Conservation (phyloP, 2,329 filamentous ascomycete genomes). For the Thelonectria olida region DNA sequence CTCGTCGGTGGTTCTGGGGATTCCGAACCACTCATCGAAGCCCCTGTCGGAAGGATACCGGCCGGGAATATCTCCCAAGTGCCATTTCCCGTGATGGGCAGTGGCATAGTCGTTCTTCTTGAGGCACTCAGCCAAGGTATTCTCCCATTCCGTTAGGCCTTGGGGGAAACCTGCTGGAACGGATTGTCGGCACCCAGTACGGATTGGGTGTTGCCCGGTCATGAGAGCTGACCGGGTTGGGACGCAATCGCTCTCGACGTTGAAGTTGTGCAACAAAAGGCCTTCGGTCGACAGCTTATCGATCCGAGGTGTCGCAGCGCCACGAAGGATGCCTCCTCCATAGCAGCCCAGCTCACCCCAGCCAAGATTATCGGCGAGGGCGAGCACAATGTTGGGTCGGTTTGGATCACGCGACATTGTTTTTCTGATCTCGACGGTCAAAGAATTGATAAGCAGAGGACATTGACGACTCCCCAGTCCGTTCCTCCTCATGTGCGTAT, state of each 20-base stretch:
- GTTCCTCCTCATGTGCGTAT: background rate
- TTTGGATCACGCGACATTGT: conserved; percentile 27
- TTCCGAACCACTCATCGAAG: conserved; percentile 50
- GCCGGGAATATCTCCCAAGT: conserved; percentile 46
- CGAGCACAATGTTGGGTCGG: conserved; percentile 44
- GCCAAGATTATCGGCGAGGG: conserved; percentile 49
- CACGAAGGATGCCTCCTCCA: conserved; percentile 44
- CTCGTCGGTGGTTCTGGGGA: conserved; percentile 48
- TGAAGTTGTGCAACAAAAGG: conserved; percentile 47
- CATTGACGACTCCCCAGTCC: background rate
- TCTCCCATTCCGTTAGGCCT: conserved; percentile 45
- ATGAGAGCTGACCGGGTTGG: conserved; percentile 47
- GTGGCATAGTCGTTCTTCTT: conserved; percentile 40
- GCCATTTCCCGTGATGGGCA: conserved; percentile 49
- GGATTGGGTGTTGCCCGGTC: conserved; percentile 48
- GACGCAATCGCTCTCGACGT: conserved; percentile 49
- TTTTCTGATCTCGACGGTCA: background rate
- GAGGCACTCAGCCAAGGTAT: conserved; percentile 43
- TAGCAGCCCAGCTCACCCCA: conserved; percentile 49
- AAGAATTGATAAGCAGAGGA: background rate
- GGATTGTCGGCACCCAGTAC: conserved; percentile 45
- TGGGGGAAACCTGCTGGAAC: conserved; percentile 46
- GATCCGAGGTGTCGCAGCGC: conserved; percentile 46
- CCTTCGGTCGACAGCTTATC: conserved; percentile 45
- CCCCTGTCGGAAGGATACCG: conserved; percentile 47